Evolutionary conservation across 306 rosid species (phyloP).

Genomic region (Malus asiatica): DNA sequence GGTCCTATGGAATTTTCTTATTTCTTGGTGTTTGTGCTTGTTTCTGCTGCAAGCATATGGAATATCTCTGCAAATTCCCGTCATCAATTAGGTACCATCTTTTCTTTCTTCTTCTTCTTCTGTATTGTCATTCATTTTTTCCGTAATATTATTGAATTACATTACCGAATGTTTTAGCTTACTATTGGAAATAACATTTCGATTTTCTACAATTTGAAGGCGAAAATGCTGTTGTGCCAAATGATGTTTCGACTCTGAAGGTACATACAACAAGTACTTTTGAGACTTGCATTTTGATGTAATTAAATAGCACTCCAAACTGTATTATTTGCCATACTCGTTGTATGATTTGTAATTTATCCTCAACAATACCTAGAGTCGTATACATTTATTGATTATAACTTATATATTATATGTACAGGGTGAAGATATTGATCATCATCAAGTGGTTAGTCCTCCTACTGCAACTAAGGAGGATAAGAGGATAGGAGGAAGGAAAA

Average conservation of each 20-base stretch:
- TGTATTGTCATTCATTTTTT: not conserved
- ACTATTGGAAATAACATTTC: not conserved
- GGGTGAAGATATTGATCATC: not conserved
- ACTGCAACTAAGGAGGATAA: not conserved
- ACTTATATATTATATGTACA: not conserved
- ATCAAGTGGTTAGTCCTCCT: not conserved
- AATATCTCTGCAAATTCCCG: not conserved
- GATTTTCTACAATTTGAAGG: not conserved
- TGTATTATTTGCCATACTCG: not conserved
- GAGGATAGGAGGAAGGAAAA: not conserved
- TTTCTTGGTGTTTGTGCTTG: conserved; percentile 15
- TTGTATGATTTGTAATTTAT: too few species aligned
- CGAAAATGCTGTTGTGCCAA: not conserved
- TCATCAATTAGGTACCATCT: not conserved
- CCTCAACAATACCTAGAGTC: not conserved
- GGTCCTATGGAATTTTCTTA: conserved; percentile 2
- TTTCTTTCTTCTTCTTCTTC: not conserved
- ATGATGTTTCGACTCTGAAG: not conserved
- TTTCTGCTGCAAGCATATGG: conserved; percentile 11
- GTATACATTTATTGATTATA: not conserved
- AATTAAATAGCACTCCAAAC: not conserved
- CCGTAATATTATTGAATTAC: not conserved
- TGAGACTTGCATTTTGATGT: not conserved
- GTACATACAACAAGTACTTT: not conserved
- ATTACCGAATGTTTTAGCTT: not conserved